Conservation (phyloP, 306 rosid genomes). For the Trifolium dubium region DNA sequence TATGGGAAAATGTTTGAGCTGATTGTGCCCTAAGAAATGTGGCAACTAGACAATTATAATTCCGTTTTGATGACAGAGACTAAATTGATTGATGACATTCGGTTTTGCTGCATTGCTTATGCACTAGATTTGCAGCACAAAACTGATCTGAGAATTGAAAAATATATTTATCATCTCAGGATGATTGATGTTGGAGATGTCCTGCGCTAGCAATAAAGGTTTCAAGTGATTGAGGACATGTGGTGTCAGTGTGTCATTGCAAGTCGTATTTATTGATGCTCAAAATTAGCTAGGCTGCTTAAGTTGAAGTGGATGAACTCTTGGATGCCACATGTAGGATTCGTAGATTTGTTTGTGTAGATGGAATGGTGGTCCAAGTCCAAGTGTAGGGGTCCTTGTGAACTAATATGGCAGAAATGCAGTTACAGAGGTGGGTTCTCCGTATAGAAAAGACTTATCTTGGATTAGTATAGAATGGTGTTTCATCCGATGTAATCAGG, state of each 20-base stretch:
- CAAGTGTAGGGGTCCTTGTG: constrained; percentile 3
- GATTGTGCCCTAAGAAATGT: neutral
- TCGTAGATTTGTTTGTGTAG: neutral
- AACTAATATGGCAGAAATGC: neutral
- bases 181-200: neutral
- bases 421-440: neutral
- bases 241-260: neutral
- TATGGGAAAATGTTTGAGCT: neutral
- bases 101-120: neutral
- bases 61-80: neutral
- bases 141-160: neutral
- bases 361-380: constrained; percentile 2
- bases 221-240: neutral
- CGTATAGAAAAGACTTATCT: neutral
- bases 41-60: no score
- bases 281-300: neutral
- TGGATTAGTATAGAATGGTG: neutral
- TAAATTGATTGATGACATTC: neutral
- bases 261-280: neutral
- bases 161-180: neutral
- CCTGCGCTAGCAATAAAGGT: neutral
- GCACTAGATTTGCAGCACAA: constrained; percentile 1
- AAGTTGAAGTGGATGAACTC: neutral
- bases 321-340: constrained; percentile 5
- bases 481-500: constrained; percentile 17